Evolutionary conservation across 768 basidiomycete species (phyloP).

Genomic region (Dendrothele bispora): DNA sequence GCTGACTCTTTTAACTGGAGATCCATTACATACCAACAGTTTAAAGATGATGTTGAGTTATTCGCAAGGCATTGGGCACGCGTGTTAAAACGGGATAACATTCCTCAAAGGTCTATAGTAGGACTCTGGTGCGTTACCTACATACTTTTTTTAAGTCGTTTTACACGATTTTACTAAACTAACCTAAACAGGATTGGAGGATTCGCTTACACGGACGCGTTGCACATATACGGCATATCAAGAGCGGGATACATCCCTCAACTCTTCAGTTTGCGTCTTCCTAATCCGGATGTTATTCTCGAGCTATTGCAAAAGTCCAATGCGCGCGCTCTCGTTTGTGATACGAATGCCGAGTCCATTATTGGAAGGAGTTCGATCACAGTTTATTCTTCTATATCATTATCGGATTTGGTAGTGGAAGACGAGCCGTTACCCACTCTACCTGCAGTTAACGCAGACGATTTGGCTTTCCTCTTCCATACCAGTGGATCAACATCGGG

Average conservation of each 20-base stretch:
- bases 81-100: slow-evolving; percentile 42
- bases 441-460: slow-evolving; percentile 27
- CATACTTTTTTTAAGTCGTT: slow-evolving; percentile 1
- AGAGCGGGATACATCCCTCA: slow-evolving; percentile 79
- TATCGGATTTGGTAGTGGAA: slow-evolving; percentile 17
- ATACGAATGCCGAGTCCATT: slow-evolving; percentile 50
- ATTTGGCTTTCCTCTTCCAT: slow-evolving; percentile 65
- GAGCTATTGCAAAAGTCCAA: slow-evolving; percentile 65
- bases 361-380: slow-evolving; percentile 49
- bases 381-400: slow-evolving; percentile 36
- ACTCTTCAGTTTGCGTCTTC: slow-evolving; percentile 74
- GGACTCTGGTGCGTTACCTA: slow-evolving; percentile 64
- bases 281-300: slow-evolving; percentile 68
- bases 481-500: slow-evolving; percentile 83
- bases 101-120: slow-evolving; percentile 59
- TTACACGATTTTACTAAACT: slow-evolving; percentile 2
- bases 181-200: slow-evolving; percentile 63
- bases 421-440: slow-evolving; percentile 44
- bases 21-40: slow-evolving; percentile 62
- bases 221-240: slow-evolving; percentile 74
- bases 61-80: slow-evolving; percentile 65
- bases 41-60: slow-evolving; percentile 62
- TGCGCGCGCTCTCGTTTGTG: slow-evolving; percentile 65
- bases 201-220: slow-evolving; percentile 66
- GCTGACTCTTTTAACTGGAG: slow-evolving; percentile 52